Evolutionary conservation across 345 rosid genomes (phyloP).

Genomic region (Cochlearia excelsa): DNA sequence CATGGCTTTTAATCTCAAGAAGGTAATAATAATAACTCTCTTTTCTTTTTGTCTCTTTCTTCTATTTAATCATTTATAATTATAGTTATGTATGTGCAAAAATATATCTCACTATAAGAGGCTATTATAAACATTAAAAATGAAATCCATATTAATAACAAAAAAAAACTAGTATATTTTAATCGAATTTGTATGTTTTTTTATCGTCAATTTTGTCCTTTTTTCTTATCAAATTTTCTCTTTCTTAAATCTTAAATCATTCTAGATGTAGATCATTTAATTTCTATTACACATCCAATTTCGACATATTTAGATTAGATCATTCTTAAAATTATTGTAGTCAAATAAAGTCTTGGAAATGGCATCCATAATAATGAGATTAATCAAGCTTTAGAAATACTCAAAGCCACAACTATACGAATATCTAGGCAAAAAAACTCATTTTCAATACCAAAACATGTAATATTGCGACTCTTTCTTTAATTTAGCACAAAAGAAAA

Average conservation of each 20-base stretch:
- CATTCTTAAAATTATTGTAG: not conserved
- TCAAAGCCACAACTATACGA: slow-evolving; percentile 6
- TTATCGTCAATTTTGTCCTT: no score
- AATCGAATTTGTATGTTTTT: no score
- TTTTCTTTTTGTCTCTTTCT: slow-evolving; percentile 9
- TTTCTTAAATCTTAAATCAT: no score
- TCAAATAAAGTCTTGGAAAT: not conserved
- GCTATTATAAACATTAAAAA: not conserved
- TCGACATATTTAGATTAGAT: not conserved
- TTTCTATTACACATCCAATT: no score
- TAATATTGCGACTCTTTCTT: not conserved
- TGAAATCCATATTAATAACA: not conserved
- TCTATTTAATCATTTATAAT: not conserved
- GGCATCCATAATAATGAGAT: slow-evolving; percentile 21
- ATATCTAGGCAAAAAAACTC: not conserved
- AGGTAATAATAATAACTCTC: slow-evolving; percentile 40
- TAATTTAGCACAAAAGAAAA: not conserved
- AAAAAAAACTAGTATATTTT: not conserved
- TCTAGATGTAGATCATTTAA: no score
- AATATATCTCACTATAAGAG: not conserved
- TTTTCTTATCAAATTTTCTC: no score
- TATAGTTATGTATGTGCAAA: not conserved
- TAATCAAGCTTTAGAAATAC: not conserved
- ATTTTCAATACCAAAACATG: slow-evolving; percentile 17
- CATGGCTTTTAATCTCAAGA: slow-evolving; percentile 83